Base-by-base conservation (phyloP, 345 rosid species). In the Lumnitzera racemosa region DNA sequence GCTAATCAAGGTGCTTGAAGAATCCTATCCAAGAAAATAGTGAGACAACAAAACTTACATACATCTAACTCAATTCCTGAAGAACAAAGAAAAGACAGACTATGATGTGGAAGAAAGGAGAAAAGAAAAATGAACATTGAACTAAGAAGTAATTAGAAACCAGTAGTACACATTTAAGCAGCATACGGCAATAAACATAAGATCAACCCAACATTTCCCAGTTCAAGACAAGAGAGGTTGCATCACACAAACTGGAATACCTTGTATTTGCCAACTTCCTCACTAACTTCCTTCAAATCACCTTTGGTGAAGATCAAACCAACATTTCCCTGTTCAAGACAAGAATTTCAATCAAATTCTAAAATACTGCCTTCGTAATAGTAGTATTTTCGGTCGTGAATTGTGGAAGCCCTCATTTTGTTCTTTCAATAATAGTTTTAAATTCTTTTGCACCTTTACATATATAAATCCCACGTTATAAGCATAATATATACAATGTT, bases 291-390 rank as follows among this genome's bases (percentile, higher is more conserved):
- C 62, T 86, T 88, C 72, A 81, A 51, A 58, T 88, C 96, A 58
- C 96, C 90, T 53, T 83, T 88, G 5, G 88, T 88, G 79, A 88
- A 86, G 53, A 89, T 80, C 63, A 89, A 66, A 7, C 88, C 94
- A 13, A 86, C 88, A 51, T 89, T 89, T 0, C 90, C 96, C 92
- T 83, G 67, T 15, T 25, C 25, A 17, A 11, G 12, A 27, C 23
- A 16, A 27, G 25, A 12, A 11, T 16, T 60, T 60, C 43, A 15
- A 41, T 12, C 41, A 12, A 24, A 55, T n/a, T 55, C 43, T 53
- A 55, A 1, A 13, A 16, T 10, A 13, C 13, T 15, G 31, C 24
- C 57, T 13, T 5, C 57, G 24, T 9, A 23, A 13, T 23, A 1
- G 23, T 9, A 15, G 23, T 51, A 13, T 24, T 15, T 51, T 16